Evolutionary conservation across 2,329 filamentous ascomycete genomes (phyloP), one percentile per base, ranked within the genome.

Genomic region (Venturia aucupariae): DNA sequence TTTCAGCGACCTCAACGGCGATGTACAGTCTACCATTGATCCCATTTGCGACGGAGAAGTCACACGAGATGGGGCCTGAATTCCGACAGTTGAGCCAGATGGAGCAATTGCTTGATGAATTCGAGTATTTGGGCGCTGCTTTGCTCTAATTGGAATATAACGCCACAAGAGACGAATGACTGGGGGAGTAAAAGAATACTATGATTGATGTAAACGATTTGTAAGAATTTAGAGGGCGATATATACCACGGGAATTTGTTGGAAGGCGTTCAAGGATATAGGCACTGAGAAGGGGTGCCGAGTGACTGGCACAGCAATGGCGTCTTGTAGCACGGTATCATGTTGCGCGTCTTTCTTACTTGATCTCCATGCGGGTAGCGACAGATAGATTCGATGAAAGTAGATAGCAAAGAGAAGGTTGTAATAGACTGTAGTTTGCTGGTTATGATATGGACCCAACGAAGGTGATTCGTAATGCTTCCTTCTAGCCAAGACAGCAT

Each of bases 101-200:
- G 73, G 76, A 78, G 67, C 76, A 80, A 67, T 71, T 82, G 65
- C 74, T 82, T 69, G 77, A 79, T 67, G 80, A 83, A 66, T 71
- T 82, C 70, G 79, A 79, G 64, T 82, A 83, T 69, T 71, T 83
- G 48, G 78, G 79, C 27, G 65, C 54, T 32, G 54, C 63, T 32
- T 46, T 66, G 15, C 15, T 65, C 24, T 65, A 41, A 64, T 55
- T 7, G 4, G 4, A 27, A 11, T 27, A 24, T 24, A 17, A 13
- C n/a, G n/a, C n/a, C 2, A 27, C 22, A 11, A 51, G 13, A 3
- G 7, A 51, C 8, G 46, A 30, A 27, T 2, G 10, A 13, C 27
- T 15, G 6, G 10, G 2, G 46, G 46, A 30, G 46, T 51, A 27
- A 17, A 57, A 35, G 22, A 13, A 35, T n/a, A 30, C 2, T n/a